phyloP scores from a whole-genome alignment of 164 flowering plant genomes.

The Magnolia changhungtana region DNA sequence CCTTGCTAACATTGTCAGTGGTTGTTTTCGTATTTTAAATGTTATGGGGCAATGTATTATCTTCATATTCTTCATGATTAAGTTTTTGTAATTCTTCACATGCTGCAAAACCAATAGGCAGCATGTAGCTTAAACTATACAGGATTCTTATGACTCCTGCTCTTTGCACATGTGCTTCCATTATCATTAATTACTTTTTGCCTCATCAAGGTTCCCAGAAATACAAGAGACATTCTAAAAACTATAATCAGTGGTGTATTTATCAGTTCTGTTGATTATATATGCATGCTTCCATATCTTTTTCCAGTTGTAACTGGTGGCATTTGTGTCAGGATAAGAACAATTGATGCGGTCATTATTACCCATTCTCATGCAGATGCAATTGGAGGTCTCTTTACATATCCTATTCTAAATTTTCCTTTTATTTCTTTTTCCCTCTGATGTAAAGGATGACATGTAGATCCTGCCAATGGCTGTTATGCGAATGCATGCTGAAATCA shows the following conservation, averaged over 20 bases:
- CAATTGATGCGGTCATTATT: slow-evolving; percentile 90
- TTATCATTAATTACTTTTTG: no score
- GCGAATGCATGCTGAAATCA: not conserved
- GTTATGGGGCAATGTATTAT: no score
- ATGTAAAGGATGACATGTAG: slow-evolving; percentile 11
- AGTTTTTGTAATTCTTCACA: no score
- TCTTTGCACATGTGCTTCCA: no score
- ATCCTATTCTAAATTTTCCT: slow-evolving; percentile 16
- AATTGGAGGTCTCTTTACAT: slow-evolving; percentile 80
- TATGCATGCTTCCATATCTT: slow-evolving; percentile 1
- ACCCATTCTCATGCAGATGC: slow-evolving; percentile 99
- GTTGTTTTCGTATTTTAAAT: no score
- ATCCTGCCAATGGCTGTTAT: not conserved
- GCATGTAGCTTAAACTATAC: no score
- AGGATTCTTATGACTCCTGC: no score
- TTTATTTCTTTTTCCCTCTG: slow-evolving; percentile 7
- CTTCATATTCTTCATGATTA: no score
- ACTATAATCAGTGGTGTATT: not conserved
- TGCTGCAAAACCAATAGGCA: no score
- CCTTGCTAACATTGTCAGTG: no score
- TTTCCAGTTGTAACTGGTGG: slow-evolving; percentile 34
- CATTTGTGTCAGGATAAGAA: slow-evolving; percentile 88
- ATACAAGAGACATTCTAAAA: not conserved
- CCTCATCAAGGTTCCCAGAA: not conserved
- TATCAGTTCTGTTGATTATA: slow-evolving; percentile 2